A percentile compares a stretch with the other conserved stretches of the same genome.
phyloP scores from a whole-genome alignment of 2,329 filamentous ascomycete genomes.

The Aureobasidium zeae region DNA sequence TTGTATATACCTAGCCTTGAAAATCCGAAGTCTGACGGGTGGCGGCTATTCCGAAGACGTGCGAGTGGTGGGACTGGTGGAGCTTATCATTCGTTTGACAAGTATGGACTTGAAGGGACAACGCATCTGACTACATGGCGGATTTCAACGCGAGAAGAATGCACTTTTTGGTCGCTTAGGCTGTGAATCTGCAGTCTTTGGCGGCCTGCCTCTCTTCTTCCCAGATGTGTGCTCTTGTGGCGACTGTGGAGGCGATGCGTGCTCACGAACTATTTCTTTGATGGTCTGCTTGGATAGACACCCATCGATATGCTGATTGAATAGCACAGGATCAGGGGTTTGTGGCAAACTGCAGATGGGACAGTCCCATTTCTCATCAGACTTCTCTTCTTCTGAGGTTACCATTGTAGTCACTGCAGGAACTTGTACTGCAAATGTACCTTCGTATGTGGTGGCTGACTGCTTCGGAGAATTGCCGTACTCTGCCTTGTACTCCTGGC shows the following conservation, averaged over 20 bases:
- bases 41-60: no score
- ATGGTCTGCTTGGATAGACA: slow-evolving; percentile 84
- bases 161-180: slow-evolving; percentile 23
- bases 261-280: slow-evolving; percentile 61
- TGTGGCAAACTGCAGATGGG: slow-evolving; percentile 79
- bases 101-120: no score
- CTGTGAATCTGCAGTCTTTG: slow-evolving; percentile 10
- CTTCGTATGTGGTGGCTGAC: neutral
- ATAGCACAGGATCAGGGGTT: slow-evolving; percentile 59
- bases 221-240: slow-evolving; percentile 11
- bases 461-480: slow-evolving; percentile 22
- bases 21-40: no score
- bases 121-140: neutral
- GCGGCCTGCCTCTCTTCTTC: slow-evolving; percentile 24
- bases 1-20: no score
- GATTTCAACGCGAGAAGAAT: slow-evolving; percentile 21
- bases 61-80: no score
- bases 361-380: slow-evolving; percentile 61
- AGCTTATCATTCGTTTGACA: no score
- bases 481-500: slow-evolving; percentile 40
- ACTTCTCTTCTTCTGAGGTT: slow-evolving; percentile 24
- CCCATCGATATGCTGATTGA: slow-evolving; percentile 88
- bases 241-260: slow-evolving; percentile 22
- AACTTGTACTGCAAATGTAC: slow-evolving; percentile 17
- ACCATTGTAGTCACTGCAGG: slow-evolving; percentile 16